Evolutionary conservation across 257 asterid genomes (phyloP).

Genomic region (Penstemon barbatus): DNA sequence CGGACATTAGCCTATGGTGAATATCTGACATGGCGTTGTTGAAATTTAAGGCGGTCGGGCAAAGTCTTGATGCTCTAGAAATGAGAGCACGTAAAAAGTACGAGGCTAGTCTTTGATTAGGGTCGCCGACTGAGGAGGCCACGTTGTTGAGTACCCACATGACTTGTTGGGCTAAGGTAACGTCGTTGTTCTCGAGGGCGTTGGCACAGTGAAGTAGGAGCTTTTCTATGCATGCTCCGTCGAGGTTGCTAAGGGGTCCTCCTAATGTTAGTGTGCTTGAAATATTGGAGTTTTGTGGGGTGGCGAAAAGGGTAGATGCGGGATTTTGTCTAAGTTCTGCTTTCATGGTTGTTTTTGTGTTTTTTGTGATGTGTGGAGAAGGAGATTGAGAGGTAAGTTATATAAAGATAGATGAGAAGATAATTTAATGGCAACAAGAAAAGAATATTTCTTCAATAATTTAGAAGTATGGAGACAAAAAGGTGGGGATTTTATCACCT

Average conservation of each 20-base stretch:
- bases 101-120: slow-evolving; percentile 71
- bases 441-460: slow-evolving; percentile 24
- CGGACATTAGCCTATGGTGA: slow-evolving; percentile 50
- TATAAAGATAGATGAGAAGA: not conserved
- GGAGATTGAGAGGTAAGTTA: not conserved
- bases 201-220: slow-evolving; percentile 69
- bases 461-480: slow-evolving; percentile 16
- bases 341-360: slow-evolving; percentile 37
- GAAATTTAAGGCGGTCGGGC: slow-evolving; percentile 45
- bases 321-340: slow-evolving; percentile 52
- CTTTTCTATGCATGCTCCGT: slow-evolving; percentile 80
- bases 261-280: slow-evolving; percentile 50
- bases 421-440: slow-evolving; percentile 24
- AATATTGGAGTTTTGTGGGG: slow-evolving; percentile 36
- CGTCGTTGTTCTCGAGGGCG: slow-evolving; percentile 71
- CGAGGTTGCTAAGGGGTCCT: slow-evolving; percentile 49
- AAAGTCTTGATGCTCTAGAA: slow-evolving; percentile 59
- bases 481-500: not conserved
- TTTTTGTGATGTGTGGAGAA: not conserved
- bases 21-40: not conserved
- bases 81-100: slow-evolving; percentile 64
- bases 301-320: slow-evolving; percentile 29
- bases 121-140: slow-evolving; percentile 72
- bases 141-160: slow-evolving; percentile 92
- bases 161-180: slow-evolving; percentile 79